Conservation (phyloP, 139 green algal species). For the Chlorella sp. region DNA sequence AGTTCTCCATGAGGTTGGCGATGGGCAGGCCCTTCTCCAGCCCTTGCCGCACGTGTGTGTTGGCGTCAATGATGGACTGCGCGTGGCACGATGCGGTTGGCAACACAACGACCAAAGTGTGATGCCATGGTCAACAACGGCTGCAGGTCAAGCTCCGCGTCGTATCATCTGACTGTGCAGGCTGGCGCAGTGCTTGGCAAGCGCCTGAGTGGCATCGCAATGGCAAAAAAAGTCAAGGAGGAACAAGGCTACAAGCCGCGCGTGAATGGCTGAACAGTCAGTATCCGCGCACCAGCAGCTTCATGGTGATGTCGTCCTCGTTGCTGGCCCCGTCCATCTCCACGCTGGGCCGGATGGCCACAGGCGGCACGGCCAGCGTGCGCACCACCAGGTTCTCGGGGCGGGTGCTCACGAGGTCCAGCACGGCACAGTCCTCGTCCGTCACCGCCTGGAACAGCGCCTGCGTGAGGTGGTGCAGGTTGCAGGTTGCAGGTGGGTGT, state of each 20-base stretch:
- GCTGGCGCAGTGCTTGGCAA: too few relatives aligned
- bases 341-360: slow-evolving; percentile 93
- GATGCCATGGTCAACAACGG: too few relatives aligned
- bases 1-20: slow-evolving; percentile 87
- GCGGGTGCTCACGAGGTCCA: slow-evolving; percentile 58
- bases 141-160: too few relatives aligned
- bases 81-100: too few relatives aligned
- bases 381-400: slow-evolving; percentile 87
- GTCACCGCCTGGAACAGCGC: slow-evolving; percentile 75
- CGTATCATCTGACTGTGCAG: too few relatives aligned
- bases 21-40: slow-evolving; percentile 76
- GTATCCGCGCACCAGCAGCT: slow-evolving; percentile 77
- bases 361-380: slow-evolving; percentile 85
- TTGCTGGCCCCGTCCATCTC: slow-evolving; percentile 97
- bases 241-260: too few relatives aligned
- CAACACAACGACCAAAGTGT: too few relatives aligned
- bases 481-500: too few relatives aligned
- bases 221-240: too few relatives aligned
- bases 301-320: slow-evolving; percentile 99
- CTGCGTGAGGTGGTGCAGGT: slow-evolving; percentile 20
- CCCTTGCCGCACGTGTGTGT: slow-evolving; percentile 68
- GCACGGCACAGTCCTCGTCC: slow-evolving; percentile 55
- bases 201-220: too few relatives aligned
- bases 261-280: too few relatives aligned
- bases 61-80: slow-evolving; percentile 84